A percentile compares a stretch with the other conserved stretches of the same genome.
Evolutionary conservation across 352 stramenopile species (phyloP).

Genomic region (Globisporangium radiosum): DNA sequence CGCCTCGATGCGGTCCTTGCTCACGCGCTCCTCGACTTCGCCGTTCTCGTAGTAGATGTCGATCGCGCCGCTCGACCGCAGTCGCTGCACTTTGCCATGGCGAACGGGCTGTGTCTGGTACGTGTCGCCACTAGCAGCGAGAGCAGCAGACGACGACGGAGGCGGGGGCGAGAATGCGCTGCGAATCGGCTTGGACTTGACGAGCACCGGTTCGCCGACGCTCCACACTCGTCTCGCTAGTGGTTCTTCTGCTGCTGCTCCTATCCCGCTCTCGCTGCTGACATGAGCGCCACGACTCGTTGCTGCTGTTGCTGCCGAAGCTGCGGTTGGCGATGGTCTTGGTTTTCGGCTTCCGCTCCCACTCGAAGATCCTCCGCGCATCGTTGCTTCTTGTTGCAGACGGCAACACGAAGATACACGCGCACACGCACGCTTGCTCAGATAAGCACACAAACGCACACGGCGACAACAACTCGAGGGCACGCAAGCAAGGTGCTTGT

Average conservation of each 20-base stretch:
- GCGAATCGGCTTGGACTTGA: slow-evolving; percentile 12
- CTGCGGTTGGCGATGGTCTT: slow-evolving; percentile 4
- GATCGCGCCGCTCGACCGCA: slow-evolving; percentile 36
- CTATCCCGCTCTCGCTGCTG: background rate
- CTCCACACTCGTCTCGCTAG: slow-evolving; percentile 7
- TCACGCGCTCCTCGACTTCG: slow-evolving; percentile 37
- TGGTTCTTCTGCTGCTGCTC: background rate
- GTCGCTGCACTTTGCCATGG: slow-evolving; percentile 31
- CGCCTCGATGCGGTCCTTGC: slow-evolving; percentile 26
- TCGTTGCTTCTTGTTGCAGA: background rate
- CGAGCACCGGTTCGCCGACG: slow-evolving; percentile 24
- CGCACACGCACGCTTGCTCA: no score
- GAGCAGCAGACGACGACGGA: background rate
- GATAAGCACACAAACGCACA: no score
- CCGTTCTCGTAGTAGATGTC: slow-evolving; percentile 53
- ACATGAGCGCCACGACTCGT: background rate
- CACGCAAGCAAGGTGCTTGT: no score
- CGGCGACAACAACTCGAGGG: no score
- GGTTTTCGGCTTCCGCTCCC: slow-evolving; percentile 4
- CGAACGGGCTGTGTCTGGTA: slow-evolving; percentile 10
- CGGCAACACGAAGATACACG: no score
- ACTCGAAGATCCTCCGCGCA: slow-evolving; percentile 6
- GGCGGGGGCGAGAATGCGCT: background rate
- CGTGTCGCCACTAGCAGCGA: slow-evolving; percentile 1
- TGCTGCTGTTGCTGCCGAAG: background rate